phyloP scores from a whole-genome alignment of 192 early-diverging fungal genomes.

The Umbelopsis sp. region DNA sequence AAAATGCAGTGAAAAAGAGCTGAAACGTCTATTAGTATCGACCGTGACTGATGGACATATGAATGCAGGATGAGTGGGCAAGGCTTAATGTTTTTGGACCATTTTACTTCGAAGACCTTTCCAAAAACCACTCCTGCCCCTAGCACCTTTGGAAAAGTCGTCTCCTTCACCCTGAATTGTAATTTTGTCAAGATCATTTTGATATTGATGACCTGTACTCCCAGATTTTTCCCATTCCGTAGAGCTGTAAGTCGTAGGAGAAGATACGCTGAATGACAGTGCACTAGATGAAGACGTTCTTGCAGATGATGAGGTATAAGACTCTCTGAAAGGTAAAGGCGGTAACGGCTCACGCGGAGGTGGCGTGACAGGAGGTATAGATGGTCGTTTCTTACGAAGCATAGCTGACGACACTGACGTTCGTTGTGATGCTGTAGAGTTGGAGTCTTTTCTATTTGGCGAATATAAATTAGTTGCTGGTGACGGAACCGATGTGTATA shows the following conservation, averaged over 20 bases:
- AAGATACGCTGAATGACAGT: slow-evolving; percentile 16
- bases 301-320: not conserved
- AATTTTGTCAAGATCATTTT: not conserved
- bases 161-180: slow-evolving; percentile 15
- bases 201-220: not conserved
- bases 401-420: not conserved
- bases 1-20: not conserved
- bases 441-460: not conserved
- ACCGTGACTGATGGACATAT: not conserved
- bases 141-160: slow-evolving; percentile 5
- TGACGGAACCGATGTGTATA: not conserved
- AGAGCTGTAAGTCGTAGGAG: slow-evolving; percentile 4
- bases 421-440: not conserved
- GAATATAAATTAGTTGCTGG: slow-evolving; percentile 3
- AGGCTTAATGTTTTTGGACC: slow-evolving; percentile 14
- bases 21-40: not conserved
- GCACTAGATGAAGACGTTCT: slow-evolving; percentile 15
- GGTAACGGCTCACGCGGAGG: slow-evolving; percentile 28
- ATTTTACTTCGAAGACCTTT: slow-evolving; percentile 12
- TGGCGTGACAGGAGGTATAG: slow-evolving; percentile 22
- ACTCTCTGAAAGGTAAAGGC: slow-evolving; percentile 14
- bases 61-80: not conserved
- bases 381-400: not conserved
- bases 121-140: slow-evolving; percentile 7
- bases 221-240: slow-evolving; percentile 16